Evolutionary conservation across 305 asterid genomes (phyloP).

Genomic region (Galium porrigens): DNA sequence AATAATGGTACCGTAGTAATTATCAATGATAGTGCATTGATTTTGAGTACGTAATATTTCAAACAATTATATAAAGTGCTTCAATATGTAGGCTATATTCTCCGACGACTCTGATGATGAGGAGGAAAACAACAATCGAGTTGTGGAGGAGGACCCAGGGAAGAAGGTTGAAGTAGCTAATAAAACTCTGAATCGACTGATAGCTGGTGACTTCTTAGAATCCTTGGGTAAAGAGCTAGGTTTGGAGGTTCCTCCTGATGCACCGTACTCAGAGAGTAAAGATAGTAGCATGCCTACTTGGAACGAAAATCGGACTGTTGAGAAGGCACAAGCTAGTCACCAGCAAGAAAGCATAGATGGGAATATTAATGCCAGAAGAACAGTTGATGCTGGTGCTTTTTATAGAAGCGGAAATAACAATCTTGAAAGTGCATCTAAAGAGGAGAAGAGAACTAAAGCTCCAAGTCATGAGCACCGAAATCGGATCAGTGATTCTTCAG

Average conservation of each 20-base stretch:
- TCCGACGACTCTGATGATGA: slow-evolving; percentile 89
- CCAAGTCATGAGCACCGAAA: slow-evolving; percentile 19
- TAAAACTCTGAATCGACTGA: slow-evolving; percentile 63
- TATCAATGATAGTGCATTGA: neutral
- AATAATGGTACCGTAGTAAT: neutral
- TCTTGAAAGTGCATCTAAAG: slow-evolving; percentile 18
- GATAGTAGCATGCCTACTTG: slow-evolving; percentile 17
- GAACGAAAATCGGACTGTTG: slow-evolving; percentile 24
- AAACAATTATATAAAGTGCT: neutral
- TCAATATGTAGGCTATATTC: slow-evolving; percentile 55
- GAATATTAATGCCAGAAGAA: slow-evolving; percentile 9
- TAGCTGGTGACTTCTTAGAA: slow-evolving; percentile 93
- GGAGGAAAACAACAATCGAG: slow-evolving; percentile 29
- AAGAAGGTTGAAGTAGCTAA: slow-evolving; percentile 65
- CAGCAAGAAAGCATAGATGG: neutral
- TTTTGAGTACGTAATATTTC: neutral
- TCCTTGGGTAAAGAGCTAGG: slow-evolving; percentile 91
- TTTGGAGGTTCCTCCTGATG: slow-evolving; percentile 65
- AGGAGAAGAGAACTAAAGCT: slow-evolving; percentile 18
- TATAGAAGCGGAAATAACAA: slow-evolving; percentile 16
- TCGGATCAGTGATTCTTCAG: slow-evolving; percentile 38
- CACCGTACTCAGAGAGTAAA: slow-evolving; percentile 33
- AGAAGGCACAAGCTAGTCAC: slow-evolving; percentile 13
- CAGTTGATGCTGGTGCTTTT: slow-evolving; percentile 10
- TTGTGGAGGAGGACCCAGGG: slow-evolving; percentile 39